Percentiles rank a stretch among this genome's conserved stretches.
Conservation (phyloP, 495 filamentous ascomycete genomes). For the Annulohypoxylon maeteangense region DNA sequence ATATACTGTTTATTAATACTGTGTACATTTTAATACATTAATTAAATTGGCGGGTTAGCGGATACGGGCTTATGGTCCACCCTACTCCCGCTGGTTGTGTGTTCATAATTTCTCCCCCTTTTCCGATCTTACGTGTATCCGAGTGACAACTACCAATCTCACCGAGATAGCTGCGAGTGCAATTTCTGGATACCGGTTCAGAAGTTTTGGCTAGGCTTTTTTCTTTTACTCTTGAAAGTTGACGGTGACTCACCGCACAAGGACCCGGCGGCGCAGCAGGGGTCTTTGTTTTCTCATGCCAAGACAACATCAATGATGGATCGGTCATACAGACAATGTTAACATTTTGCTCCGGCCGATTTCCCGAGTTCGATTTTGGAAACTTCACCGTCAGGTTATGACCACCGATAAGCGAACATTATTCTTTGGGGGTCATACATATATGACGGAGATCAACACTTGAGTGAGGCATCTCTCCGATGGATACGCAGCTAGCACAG, state of each 20-base stretch:
- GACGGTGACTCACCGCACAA: slow-evolving; percentile 1
- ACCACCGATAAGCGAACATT: background rate
- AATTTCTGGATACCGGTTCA: background rate
- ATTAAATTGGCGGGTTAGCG: too few relatives aligned
- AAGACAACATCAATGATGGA: background rate
- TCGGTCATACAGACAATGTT: too few relatives aligned
- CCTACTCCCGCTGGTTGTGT: background rate
- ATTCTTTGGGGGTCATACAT: background rate
- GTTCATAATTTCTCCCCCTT: background rate
- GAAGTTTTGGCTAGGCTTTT: background rate
- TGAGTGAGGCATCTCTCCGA: background rate
- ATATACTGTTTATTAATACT: too few relatives aligned
- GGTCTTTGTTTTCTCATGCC: background rate
- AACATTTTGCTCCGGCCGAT: background rate
- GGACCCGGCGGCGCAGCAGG: background rate
- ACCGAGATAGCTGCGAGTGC: background rate
- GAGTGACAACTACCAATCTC: background rate
- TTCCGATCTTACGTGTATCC: background rate
- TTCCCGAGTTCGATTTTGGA: background rate
- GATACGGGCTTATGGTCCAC: too few relatives aligned
- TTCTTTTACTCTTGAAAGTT: background rate
- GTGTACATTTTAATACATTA: too few relatives aligned
- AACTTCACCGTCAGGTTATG: background rate
- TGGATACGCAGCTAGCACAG: background rate
- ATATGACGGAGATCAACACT: background rate